Evolutionary conservation across 805 yeast genomes (phyloP).

Genomic region (Yamadazyma philogaea): DNA sequence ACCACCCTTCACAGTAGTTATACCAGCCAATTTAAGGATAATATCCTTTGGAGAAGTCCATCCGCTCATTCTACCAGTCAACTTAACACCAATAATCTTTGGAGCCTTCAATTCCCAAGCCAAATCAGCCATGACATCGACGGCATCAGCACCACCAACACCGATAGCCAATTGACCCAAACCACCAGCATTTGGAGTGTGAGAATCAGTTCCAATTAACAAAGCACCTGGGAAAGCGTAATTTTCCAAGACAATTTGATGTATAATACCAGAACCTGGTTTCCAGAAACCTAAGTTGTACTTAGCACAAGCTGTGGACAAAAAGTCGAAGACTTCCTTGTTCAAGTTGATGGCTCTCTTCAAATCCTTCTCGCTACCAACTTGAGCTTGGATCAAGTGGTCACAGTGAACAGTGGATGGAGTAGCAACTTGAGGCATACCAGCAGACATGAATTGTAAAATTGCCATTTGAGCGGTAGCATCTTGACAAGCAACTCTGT

Average conservation of each 20-base stretch:
- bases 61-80: slow-evolving; percentile 87
- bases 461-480: slow-evolving; percentile 99
- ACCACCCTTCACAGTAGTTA: slow-evolving; percentile 96
- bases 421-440: slow-evolving; percentile 85
- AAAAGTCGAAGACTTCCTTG: slow-evolving; percentile 92
- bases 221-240: slow-evolving; percentile 97
- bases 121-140: slow-evolving; percentile 89
- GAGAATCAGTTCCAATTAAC: slow-evolving; percentile 96
- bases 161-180: slow-evolving; percentile 97
- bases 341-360: slow-evolving; percentile 82
- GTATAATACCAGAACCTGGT: slow-evolving; percentile 98
- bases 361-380: slow-evolving; percentile 84
- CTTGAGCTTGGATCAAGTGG: slow-evolving; percentile 93
- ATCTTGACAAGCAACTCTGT: slow-evolving; percentile 98
- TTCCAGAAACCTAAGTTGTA: slow-evolving; percentile 98
- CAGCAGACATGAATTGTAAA: slow-evolving; percentile 94
- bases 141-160: slow-evolving; percentile 99
- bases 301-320: slow-evolving; percentile 86
- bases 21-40: slow-evolving; percentile 88
- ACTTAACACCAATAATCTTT: slow-evolving; percentile 89
- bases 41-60: slow-evolving; percentile 98
- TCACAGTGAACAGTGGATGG: slow-evolving; percentile 98
- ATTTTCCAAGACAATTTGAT: slow-evolving; percentile 94
- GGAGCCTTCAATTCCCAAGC: slow-evolving; percentile 99
- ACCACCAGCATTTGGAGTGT: slow-evolving; percentile 98